Evolutionary conservation across 345 rosid species (phyloP).

Genomic region (Limnanthes douglasii): DNA sequence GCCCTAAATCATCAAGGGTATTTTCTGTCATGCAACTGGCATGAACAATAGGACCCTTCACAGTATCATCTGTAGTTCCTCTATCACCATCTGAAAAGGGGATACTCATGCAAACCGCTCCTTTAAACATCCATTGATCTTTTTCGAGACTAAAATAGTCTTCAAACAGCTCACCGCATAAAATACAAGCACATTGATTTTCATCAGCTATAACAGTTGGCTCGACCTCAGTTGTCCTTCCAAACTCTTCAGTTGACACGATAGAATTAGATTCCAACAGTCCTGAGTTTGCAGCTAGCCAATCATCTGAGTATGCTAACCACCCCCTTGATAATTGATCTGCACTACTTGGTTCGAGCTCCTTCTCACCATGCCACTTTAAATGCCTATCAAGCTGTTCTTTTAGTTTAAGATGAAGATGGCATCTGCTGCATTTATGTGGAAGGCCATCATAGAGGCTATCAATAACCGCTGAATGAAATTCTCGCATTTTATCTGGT

Average conservation of each 20-base stretch:
- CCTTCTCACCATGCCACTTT: constrained; percentile 54
- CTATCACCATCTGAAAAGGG: constrained; percentile 10
- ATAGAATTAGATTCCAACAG: constrained; percentile 23
- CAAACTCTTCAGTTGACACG: constrained; percentile 16
- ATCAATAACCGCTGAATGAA: constrained; percentile 57
- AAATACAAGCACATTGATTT: constrained; percentile 59
- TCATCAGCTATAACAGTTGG: constrained; percentile 67
- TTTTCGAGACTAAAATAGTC: constrained; percentile 47
- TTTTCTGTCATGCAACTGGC: constrained; percentile 35
- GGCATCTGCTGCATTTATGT: constrained; percentile 63
- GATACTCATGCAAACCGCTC: constrained; percentile 37
- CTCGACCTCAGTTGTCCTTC: constrained; percentile 19
- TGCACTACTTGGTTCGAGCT: constrained; percentile 17
- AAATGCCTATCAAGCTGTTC: constrained; percentile 59
- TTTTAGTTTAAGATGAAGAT: constrained; percentile 49
- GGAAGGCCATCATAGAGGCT: constrained; percentile 51
- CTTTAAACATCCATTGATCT: constrained; percentile 77
- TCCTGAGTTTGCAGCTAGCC: constrained; percentile 43
- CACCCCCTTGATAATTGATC: constrained; percentile 36
- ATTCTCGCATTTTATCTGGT: constrained; percentile 57
- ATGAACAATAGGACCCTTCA: constrained; percentile 53
- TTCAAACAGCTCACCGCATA: constrained; percentile 89
- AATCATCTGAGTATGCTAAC: constrained; percentile 46
- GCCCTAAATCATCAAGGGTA: constrained; percentile 34
- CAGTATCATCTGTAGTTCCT: constrained; percentile 11